Evolutionary conservation across 352 stramenopile species (phyloP).

Genomic region (Globisporangium okanoganense): DNA sequence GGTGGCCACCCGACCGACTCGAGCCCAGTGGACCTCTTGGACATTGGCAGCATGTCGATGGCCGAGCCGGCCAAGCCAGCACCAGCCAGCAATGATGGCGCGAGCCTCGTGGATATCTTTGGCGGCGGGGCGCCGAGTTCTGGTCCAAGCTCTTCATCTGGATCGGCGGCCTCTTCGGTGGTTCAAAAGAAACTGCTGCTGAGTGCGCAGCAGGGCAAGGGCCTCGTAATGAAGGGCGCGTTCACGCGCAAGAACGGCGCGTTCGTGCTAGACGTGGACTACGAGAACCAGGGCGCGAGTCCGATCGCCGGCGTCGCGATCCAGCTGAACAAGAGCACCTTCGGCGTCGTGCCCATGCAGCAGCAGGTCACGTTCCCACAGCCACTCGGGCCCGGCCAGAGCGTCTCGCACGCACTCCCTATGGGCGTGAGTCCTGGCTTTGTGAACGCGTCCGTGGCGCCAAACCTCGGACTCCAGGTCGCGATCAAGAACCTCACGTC

Average conservation of each 20-base stretch:
- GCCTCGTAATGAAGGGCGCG: conserved; percentile 84
- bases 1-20: conserved; percentile 10
- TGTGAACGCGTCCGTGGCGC: conserved; percentile 68
- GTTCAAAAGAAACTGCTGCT: conserved; percentile 71
- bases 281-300: conserved; percentile 88
- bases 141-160: conserved; percentile 27
- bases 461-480: conserved; percentile 89
- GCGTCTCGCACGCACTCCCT: conserved; percentile 58
- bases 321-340: conserved; percentile 98
- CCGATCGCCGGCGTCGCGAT: conserved; percentile 91
- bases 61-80: conserved; percentile 43
- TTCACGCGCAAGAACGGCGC: conserved; percentile 58
- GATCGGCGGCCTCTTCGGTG: conserved; percentile 23
- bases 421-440: conserved; percentile 81
- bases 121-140: conserved; percentile 30
- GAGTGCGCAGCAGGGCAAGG: conserved; percentile 82
- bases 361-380: conserved; percentile 85
- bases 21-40: conserved; percentile 63
- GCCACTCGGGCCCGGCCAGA: conserved; percentile 68
- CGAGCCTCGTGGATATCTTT: conserved; percentile 84
- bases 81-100: conserved; percentile 22
- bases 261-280: conserved; percentile 76
- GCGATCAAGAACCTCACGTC: conserved; percentile 97
- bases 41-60: conserved; percentile 85
- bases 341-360: conserved; percentile 92